These are phyloP conservation scores for Umbelopsis ramanniana DNA, from an alignment of 192 early-diverging fungal genomes.

Conservation along the genomic window DNA sequence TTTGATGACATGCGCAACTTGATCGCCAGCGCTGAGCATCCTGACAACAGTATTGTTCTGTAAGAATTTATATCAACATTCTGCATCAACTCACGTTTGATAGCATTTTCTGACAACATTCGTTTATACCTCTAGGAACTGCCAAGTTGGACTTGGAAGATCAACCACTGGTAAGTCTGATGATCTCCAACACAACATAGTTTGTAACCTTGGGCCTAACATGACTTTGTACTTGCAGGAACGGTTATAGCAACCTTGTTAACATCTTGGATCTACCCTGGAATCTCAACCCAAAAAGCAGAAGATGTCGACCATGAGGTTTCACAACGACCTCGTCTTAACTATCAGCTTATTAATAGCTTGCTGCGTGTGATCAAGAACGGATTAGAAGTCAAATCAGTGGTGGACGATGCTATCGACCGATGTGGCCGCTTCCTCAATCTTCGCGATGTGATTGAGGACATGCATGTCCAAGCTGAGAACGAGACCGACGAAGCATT, in stretches of 20 bases:
- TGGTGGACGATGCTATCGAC: slow-evolving; percentile 64
- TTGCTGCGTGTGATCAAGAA: slow-evolving; percentile 64
- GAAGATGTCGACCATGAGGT: not conserved
- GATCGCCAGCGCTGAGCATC: slow-evolving; percentile 44
- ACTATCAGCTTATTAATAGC: slow-evolving; percentile 62
- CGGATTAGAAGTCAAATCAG: slow-evolving; percentile 57
- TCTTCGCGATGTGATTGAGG: slow-evolving; percentile 61
- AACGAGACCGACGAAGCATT: slow-evolving; percentile 27
- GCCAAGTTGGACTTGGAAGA: slow-evolving; percentile 65
- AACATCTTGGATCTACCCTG: slow-evolving; percentile 34
- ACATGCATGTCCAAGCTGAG: slow-evolving; percentile 43
- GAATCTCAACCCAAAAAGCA: not conserved
- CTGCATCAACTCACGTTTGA: not conserved
- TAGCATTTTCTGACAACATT: not conserved
- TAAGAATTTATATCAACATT: slow-evolving; percentile 26
- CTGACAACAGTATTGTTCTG: slow-evolving; percentile 55
- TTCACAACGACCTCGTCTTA: slow-evolving; percentile 33
- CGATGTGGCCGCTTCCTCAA: slow-evolving; percentile 50
- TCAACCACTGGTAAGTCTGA: slow-evolving; percentile 55
- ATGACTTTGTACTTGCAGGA: not conserved
- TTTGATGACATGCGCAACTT: slow-evolving; percentile 59
- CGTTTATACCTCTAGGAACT: slow-evolving; percentile 48
- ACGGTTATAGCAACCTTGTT: slow-evolving; percentile 43
- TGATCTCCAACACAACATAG: not conserved
- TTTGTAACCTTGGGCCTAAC: not conserved